Evolutionary conservation across 2,329 filamentous ascomycete genomes (phyloP), one percentile per base, ranked within the genome.

Genomic region (Aspergillus tamarii): DNA sequence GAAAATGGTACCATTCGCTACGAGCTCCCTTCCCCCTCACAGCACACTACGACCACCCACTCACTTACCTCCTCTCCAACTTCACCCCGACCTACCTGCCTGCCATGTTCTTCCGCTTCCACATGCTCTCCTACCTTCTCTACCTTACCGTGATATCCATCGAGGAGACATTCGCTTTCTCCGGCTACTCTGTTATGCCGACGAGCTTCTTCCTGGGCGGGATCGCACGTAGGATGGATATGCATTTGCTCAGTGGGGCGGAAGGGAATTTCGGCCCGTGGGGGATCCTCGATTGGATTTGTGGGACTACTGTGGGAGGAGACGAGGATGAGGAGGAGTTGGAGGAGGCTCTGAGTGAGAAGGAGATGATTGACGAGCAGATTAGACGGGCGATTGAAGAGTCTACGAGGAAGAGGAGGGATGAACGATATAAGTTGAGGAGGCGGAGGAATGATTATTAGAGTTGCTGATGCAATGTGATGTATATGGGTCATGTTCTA

Each of bases 41-140:
- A 5, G 86, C 86, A 4, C 82, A 85, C 65, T 89, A 88, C 74
- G 87, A 89, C 69, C 87, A 89, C 69, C 87, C 87, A 0, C 62
- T 83, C 10, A 78, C 80, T 48, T 87, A 87, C 71, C 72, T 89
- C 4, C 63, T 88, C 23, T 78, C 77, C 62, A 81, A 79, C 41
- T 88, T 86, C 74, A 60, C 88, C 30, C 87, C 87, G 1, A 81
- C 85, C 7, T 87, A 87, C 69, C 68, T 85, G 1, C 85, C 87
- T 2, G 86, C 86, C 1, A 76, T 84, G 41, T 65, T 85, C 21
- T 83, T 87, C 71, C 84, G 86, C 62, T 86, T 87, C 76, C 87
- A 89, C 73, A 82, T 88, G 58, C 77, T 88, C 62, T 87, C 86
- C 4, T 89, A 85, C 76, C 77, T 87, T 46, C 66, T 87, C 32